phyloP scores from a whole-genome alignment of 495 filamentous ascomycete genomes.

The Xylaria acuta region DNA sequence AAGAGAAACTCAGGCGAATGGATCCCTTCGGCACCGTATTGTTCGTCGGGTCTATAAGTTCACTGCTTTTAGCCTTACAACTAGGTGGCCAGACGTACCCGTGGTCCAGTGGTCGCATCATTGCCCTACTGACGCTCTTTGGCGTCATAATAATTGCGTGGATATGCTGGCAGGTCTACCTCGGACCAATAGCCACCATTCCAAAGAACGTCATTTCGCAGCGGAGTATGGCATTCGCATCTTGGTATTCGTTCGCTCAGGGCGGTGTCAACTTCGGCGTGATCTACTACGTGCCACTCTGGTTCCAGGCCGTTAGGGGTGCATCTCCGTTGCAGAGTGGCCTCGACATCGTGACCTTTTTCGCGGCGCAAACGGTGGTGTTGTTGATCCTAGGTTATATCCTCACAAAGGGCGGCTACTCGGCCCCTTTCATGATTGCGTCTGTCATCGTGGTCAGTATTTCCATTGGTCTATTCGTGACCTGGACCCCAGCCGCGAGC shows the following conservation, averaged over 20 bases:
- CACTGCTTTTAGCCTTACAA: conserved; percentile 57
- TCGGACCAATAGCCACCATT: conserved; percentile 58
- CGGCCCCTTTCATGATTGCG: conserved; percentile 69
- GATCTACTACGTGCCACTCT: conserved; percentile 68
- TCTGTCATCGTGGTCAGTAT: conserved; percentile 62
- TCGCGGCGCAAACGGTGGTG: neutral
- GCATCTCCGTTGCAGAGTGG: conserved; percentile 50
- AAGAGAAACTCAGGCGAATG: conserved; percentile 49
- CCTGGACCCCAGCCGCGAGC: conserved; percentile 47
- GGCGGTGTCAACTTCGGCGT: conserved; percentile 63
- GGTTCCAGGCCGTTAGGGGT: conserved; percentile 70
- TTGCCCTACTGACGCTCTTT: conserved; percentile 50
- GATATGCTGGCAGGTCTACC: neutral
- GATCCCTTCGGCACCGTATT: conserved; percentile 55
- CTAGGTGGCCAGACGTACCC: conserved; percentile 52
- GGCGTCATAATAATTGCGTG: conserved; percentile 21
- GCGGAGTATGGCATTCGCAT: conserved; percentile 61
- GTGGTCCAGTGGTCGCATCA: conserved; percentile 47
- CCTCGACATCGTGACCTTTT: neutral
- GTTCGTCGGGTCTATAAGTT: conserved; percentile 52
- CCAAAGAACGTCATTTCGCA: conserved; percentile 69
- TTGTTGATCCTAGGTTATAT: conserved; percentile 64
- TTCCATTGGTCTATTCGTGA: conserved; percentile 70
- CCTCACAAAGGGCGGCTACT: conserved; percentile 68
- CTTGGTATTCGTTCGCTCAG: conserved; percentile 57